These are phyloP conservation scores for Epichloe gansuensis DNA, from an alignment of 2,329 filamentous ascomycete species.

Conservation along the genomic window DNA sequence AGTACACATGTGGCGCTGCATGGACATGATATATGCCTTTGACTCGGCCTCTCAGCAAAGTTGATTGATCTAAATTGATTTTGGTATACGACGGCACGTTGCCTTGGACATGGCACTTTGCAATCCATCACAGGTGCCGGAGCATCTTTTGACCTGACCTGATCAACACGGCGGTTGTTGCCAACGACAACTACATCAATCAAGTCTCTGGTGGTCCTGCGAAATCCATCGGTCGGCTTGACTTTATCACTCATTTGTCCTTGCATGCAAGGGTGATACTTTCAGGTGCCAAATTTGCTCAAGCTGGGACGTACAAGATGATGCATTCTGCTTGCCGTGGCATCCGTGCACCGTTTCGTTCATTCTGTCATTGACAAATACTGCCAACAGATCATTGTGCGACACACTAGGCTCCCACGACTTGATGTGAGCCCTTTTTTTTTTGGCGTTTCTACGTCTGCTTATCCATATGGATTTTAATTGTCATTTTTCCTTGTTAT, in stretches of 20 bases:
- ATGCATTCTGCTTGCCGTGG: not conserved
- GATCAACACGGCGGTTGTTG: not conserved
- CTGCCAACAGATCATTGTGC: not conserved
- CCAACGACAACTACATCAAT: too few relatives aligned
- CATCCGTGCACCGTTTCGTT: not conserved
- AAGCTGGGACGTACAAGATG: not conserved
- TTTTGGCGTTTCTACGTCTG: not conserved
- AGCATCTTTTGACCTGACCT: not conserved
- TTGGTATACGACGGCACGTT: not conserved
- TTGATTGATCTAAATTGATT: not conserved
- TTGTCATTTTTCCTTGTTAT: not conserved
- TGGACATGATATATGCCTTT: not conserved
- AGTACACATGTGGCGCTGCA: not conserved
- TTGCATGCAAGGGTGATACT: not conserved
- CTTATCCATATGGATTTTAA: not conserved
- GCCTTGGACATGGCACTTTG: not conserved
- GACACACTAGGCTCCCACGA: not conserved
- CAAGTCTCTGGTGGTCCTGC: not conserved
- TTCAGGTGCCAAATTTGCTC: not conserved
- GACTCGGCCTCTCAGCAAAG: not conserved
- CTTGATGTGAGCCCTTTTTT: not conserved
- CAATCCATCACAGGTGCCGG: not conserved
- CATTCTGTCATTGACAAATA: not conserved
- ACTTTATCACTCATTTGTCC: not conserved
- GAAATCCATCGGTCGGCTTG: too few relatives aligned